phyloP scores from a whole-genome alignment of 371 early-diverging fungal species.

The Blakeslea trispora region DNA sequence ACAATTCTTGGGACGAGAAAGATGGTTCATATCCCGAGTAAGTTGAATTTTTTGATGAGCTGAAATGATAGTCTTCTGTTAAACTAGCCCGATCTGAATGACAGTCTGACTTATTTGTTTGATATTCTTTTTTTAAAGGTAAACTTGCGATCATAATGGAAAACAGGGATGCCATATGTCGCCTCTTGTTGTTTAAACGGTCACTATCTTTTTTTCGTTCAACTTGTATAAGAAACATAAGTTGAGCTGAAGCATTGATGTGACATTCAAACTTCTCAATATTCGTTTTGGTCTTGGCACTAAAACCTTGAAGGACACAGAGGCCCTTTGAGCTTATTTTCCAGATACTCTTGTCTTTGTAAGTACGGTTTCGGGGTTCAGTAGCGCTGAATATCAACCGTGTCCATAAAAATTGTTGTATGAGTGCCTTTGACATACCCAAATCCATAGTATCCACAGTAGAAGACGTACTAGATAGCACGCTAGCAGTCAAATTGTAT shows the following conservation, averaged over 20 bases:
- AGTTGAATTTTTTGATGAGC: background rate
- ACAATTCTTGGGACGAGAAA: background rate
- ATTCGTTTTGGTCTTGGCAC: conserved; percentile 11
- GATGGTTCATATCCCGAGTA: background rate
- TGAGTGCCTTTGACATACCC: conserved; percentile 65
- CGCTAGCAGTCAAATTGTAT: conserved; percentile 30
- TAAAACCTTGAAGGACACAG: conserved; percentile 53
- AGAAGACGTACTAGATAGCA: conserved; percentile 47
- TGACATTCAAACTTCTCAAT: conserved; percentile 1
- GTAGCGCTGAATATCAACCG: conserved; percentile 53
- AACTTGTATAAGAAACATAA: conserved; percentile 13
- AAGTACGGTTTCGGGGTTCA: conserved; percentile 50
- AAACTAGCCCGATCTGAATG: background rate
- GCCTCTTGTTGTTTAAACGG: conserved; percentile 12
- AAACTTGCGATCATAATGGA: conserved; percentile 27
- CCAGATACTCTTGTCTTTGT: conserved; percentile 55
- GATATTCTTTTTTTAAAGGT: conserved; percentile 10
- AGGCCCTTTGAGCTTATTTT: conserved; percentile 61
- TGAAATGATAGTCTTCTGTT: background rate
- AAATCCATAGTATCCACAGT: conserved; percentile 60
- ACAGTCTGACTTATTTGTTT: background rate
- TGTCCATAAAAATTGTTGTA: conserved; percentile 62
- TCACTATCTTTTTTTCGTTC: conserved; percentile 21
- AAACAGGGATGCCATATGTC: conserved; percentile 14
- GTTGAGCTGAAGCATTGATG: conserved; percentile 3